Conservation (phyloP, 306 rosid species). For the Vigna trinervia region DNA sequence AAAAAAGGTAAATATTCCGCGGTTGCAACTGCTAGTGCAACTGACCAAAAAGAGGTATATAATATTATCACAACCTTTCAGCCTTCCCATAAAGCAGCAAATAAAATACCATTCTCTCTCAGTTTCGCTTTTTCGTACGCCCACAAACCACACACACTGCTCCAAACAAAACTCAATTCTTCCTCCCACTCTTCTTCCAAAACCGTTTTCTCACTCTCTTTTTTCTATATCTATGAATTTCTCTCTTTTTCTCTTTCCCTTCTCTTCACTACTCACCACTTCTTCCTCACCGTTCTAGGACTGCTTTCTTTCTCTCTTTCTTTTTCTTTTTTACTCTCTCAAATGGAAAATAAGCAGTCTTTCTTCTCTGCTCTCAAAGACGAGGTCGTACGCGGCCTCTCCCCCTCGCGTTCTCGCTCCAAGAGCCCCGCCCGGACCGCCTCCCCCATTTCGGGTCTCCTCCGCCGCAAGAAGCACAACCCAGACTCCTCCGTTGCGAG, state of each 20-base stretch:
- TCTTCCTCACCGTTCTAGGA: constrained; percentile 10
- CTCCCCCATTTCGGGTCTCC: constrained; percentile 71
- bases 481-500: constrained; percentile 61
- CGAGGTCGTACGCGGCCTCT: constrained; percentile 90
- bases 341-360: constrained; percentile 89
- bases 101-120: constrained; percentile 16
- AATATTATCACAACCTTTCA: constrained; percentile 40
- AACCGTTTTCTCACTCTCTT: constrained; percentile 36
- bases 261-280: background rate
- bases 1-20: background rate
- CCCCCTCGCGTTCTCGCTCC: constrained; percentile 86
- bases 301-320: too few relatives aligned
- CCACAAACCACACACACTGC: constrained; percentile 35
- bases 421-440: constrained; percentile 69
- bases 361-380: constrained; percentile 91
- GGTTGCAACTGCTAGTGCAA: constrained; percentile 1
- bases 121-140: constrained; percentile 36
- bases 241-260: background rate
- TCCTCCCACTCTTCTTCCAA: constrained; percentile 26
- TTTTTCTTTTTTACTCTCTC: background rate
- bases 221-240: background rate
- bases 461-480: constrained; percentile 62
- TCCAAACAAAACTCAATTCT: constrained; percentile 19
- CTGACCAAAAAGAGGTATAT: constrained; percentile 28
- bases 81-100: constrained; percentile 44